phyloP scores from a whole-genome alignment of 768 basidiomycete genomes.

The Solioccasus polychromus region DNA sequence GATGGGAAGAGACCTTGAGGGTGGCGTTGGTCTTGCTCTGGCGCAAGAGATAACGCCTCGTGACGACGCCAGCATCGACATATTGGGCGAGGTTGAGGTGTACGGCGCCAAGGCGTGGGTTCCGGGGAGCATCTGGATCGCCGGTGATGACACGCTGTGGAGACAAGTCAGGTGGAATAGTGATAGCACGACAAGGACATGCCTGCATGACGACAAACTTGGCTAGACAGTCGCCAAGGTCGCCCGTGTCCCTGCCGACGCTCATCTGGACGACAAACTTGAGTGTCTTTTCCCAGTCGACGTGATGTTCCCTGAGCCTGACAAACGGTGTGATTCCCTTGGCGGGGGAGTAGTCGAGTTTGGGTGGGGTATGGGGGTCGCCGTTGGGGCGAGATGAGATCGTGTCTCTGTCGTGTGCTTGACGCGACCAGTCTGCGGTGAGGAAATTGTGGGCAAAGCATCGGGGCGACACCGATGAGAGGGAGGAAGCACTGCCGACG shows the following conservation, averaged over 20 bases:
- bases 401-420: not conserved
- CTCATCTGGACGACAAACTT: conserved; percentile 58
- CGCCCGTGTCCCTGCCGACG: conserved; percentile 49
- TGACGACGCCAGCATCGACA: conserved; percentile 53
- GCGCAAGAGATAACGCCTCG: conserved; percentile 62
- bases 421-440: conserved; percentile 1
- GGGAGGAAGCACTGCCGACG: conserved; percentile 20
- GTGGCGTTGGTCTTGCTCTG: conserved; percentile 80
- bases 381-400: not conserved
- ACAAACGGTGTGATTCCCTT: conserved; percentile 62
- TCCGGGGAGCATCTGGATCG: conserved; percentile 53
- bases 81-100: conserved; percentile 77
- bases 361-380: not conserved
- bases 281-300: conserved; percentile 59
- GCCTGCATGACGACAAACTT: conserved; percentile 66
- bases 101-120: conserved; percentile 62
- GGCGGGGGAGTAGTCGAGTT: conserved; percentile 33
- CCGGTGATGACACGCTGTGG: conserved; percentile 53
- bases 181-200: not conserved
- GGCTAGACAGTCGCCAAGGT: conserved; percentile 53
- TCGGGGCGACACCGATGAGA: too few species aligned
- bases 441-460: too few species aligned
- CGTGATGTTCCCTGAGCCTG: conserved; percentile 61
- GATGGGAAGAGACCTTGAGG: conserved; percentile 48
- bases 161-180: not conserved